Conservation (phyloP, 768 basidiomycete genomes). For the Tylopilus rubrobrunneus region DNA sequence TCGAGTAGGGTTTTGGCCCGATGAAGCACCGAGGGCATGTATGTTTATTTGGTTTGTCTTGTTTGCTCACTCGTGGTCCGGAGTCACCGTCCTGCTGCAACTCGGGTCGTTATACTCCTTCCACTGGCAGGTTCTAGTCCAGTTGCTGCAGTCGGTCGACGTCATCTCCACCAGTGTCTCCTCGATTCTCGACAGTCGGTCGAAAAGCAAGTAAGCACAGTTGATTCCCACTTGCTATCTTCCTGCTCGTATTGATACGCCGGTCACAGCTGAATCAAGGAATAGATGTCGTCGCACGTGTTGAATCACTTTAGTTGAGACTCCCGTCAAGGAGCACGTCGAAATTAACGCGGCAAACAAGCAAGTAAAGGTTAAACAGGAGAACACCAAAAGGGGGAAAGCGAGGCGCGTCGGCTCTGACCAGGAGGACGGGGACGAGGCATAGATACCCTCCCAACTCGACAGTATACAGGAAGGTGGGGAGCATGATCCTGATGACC, state of each 20-base stretch:
- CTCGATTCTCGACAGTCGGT: too few species aligned
- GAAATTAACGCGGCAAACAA: slow-evolving; percentile 4
- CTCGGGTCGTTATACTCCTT: too few species aligned
- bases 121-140: too few species aligned
- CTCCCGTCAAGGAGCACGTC: slow-evolving; percentile 32
- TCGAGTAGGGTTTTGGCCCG: slow-evolving; percentile 74
- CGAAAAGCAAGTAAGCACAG: too few species aligned
- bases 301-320: slow-evolving; percentile 6
- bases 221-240: too few species aligned
- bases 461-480: slow-evolving; percentile 9
- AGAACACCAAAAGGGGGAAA: slow-evolving; percentile 32
- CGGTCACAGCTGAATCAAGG: too few species aligned
- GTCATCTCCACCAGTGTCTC: too few species aligned
- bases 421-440: slow-evolving; percentile 27
- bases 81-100: too few species aligned
- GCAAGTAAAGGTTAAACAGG: slow-evolving; percentile 27
- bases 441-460: slow-evolving; percentile 20
- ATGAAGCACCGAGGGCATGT: slow-evolving; percentile 84
- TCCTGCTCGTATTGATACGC: too few species aligned
- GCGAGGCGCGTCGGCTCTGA: slow-evolving; percentile 31
- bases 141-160: too few species aligned
- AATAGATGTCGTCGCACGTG: slow-evolving; percentile 32
- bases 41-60: too few species aligned
- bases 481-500: slow-evolving; percentile 32
- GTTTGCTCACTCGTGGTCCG: too few species aligned